These are phyloP conservation scores for Tolypocladium paradoxum DNA, from an alignment of 2,329 filamentous ascomycete genomes.

Conservation along the genomic window DNA sequence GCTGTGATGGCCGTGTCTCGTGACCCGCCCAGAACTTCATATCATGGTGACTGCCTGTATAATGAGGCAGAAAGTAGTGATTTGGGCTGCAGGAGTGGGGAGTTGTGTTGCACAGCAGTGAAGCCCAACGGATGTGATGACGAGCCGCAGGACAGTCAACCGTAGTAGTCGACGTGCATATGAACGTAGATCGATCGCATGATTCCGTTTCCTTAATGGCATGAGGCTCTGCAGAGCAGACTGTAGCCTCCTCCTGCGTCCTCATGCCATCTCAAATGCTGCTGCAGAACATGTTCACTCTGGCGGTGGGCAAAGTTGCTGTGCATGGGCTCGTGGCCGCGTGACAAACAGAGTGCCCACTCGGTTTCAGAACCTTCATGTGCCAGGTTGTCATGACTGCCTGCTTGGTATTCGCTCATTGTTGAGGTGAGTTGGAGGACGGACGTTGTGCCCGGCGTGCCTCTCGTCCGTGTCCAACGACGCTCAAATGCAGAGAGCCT, in stretches of 20 bases:
- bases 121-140: neutral
- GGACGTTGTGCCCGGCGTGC: no score
- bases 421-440: no score
- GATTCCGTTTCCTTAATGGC: neutral
- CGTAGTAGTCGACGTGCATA: neutral
- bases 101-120: neutral
- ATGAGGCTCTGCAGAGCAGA: neutral
- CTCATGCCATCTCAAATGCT: neutral
- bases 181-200: neutral
- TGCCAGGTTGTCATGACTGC: no score
- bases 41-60: neutral
- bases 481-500: no score
- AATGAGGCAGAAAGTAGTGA: neutral
- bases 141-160: neutral
- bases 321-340: neutral
- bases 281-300: neutral
- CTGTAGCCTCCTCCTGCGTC: neutral
- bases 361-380: neutral
- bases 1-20: neutral
- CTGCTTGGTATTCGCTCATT: neutral
- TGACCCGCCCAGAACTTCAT: neutral
- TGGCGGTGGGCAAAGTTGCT: neutral
- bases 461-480: no score
- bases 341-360: neutral
- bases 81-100: neutral